phyloP scores from a whole-genome alignment of 2,329 filamentous ascomycete species.

The Colletotrichum euphorbiae region DNA sequence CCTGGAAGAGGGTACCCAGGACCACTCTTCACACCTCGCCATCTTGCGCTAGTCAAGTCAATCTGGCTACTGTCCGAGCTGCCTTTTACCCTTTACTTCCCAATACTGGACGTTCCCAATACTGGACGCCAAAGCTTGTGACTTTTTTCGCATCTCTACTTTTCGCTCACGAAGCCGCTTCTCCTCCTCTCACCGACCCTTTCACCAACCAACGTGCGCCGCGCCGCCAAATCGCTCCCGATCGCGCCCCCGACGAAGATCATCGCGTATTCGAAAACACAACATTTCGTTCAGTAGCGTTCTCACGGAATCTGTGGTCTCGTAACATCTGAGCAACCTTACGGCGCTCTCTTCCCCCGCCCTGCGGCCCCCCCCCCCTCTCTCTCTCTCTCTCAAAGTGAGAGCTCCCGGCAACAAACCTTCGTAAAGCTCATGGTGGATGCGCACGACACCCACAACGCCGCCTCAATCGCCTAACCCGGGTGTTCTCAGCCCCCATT shows the following conservation, averaged over 20 bases:
- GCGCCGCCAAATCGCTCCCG: neutral
- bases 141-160: slow-evolving; percentile 28
- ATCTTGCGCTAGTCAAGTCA: slow-evolving; percentile 39
- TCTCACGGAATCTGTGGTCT: slow-evolving; percentile 1
- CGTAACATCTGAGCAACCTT: neutral
- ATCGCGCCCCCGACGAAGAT: neutral
- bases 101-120: neutral
- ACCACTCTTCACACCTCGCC: slow-evolving; percentile 35
- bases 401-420: slow-evolving; percentile 8
- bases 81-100: neutral
- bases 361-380: neutral
- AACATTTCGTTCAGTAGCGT: neutral
- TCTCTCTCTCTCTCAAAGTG: slow-evolving; percentile 8
- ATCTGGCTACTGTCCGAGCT: slow-evolving; percentile 15
- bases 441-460: slow-evolving; percentile 17
- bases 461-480: slow-evolving; percentile 10
- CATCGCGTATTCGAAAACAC: neutral
- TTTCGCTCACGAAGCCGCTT: slow-evolving; percentile 25
- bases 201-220: slow-evolving; percentile 9
- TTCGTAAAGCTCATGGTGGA: slow-evolving; percentile 13
- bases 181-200: neutral
- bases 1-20: slow-evolving; percentile 21
- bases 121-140: slow-evolving; percentile 14
- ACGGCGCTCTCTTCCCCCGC: neutral
- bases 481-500: slow-evolving; percentile 17